Base-by-base conservation (phyloP, 768 basidiomycete genomes). In the Russula sp. region DNA sequence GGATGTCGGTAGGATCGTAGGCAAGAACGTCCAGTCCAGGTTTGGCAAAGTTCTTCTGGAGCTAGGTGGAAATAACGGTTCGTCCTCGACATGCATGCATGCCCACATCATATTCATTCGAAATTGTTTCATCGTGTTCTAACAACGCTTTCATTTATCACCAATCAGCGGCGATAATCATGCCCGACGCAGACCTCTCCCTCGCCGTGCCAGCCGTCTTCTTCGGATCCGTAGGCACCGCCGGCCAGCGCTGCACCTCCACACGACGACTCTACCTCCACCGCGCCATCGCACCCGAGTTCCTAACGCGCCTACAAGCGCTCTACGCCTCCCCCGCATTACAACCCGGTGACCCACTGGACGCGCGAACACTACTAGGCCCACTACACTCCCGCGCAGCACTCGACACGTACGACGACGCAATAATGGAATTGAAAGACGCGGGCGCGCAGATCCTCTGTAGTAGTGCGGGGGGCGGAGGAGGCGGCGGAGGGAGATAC, bases 21-120 rank as follows among this genome's bases (percentile, higher is more conserved):
- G 90, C n/a, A 86, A 85, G 77, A 80, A 79, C 65, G 94, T 97
- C 3, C 90, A 90, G 73, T 85, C 86, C 61, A 81, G 93, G 66
- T 96, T 95, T 74, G 95, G 94, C 22, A 92, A 96, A 77, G 81
- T 86, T 34, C 84, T 98, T 24, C 82, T 98, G 28, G 96, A 98
- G 73, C 79, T 98, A 2, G 95, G 95, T 28, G 96, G 96, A 40
- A 98, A 98, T 77, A 98, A 98, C 72, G 93, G 92, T 92, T 75
- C 59, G 79, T 28, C 62, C 65, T 34, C 34, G 34, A 3, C 32
- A 22, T n/a, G 5, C 44, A 10, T 36, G 4, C n/a, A 46, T 22
- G 28, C 5, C 5, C 28, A 11, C n/a, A 46, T 22, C 44, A n/a
- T 46, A 46, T n/a, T 46, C 44, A n/a, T n/a, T 22, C n/a, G 44